Evolutionary conservation across 148 eudicot species (phyloP).

Genomic region (Bassia scoparia): DNA sequence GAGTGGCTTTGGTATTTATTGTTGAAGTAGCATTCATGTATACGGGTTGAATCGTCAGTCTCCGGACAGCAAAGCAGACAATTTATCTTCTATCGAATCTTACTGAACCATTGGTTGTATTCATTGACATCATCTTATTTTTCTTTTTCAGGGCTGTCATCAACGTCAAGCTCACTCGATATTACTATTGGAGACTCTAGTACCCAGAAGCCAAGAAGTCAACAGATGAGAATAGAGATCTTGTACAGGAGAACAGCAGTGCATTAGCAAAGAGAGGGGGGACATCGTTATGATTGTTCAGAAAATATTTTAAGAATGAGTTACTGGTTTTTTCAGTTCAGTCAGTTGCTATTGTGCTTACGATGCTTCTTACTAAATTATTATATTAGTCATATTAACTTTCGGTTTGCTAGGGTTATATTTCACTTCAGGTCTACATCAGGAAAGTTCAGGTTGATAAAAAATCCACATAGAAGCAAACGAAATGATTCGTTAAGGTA

Average conservation of each 20-base stretch:
- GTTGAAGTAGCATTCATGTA: background rate
- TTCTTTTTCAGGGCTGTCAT: background rate
- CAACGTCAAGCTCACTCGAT: background rate
- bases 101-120: background rate
- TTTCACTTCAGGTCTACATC: background rate
- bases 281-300: too few relatives aligned
- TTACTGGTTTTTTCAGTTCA: too few relatives aligned
- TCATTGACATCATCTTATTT: background rate
- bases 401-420: background rate
- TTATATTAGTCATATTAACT: background rate
- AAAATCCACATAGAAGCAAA: background rate
- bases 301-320: too few relatives aligned
- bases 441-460: background rate
- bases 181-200: constrained; percentile 8
- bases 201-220: background rate
- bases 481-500: background rate
- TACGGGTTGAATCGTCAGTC: background rate
- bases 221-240: background rate
- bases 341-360: background rate
- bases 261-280: too few relatives aligned
- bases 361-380: background rate
- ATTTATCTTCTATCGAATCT: background rate
- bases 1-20: background rate
- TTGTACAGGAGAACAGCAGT: too few relatives aligned
- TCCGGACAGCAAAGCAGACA: background rate